Base-by-base conservation (phyloP, 306 rosid genomes). In the Quercus parvula region DNA sequence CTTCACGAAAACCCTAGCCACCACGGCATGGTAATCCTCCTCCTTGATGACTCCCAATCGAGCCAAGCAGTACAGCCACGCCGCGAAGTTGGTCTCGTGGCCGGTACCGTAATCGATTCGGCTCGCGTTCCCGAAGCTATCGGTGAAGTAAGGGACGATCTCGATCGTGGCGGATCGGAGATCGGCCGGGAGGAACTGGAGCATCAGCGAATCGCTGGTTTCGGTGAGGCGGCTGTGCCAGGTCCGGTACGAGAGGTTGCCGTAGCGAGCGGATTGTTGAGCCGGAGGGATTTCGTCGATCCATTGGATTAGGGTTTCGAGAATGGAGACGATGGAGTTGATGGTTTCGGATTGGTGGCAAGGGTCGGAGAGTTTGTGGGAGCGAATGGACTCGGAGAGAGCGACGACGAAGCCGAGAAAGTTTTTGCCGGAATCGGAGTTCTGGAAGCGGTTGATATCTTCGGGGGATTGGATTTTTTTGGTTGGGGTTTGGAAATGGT, bases 61-160 rank as follows among this genome's bases (percentile, higher is more conserved):
- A 25, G 98, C 84, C 28, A 93, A 56, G 77, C 98, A 90, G 81
- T 96, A 96, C 27, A 96, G 73, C 98, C 98, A 96, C 38, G 97
- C 97, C 2, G 90, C 92, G 46, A 96, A 96, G 82, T 96, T 93
- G 8, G 99, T 91, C 82, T 96, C 99, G 73, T 96, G 99, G 4
- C 99, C 99, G 0, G 99, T 96, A 2, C 99, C 99, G 15, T 89
- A 95, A 72, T 95, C 99, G 79, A 95, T 93, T 20, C 99, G 85
- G 85, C 92, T 90, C 5, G 96, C 8, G 57, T 95, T 95, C 4
- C 99, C 99, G 2, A 95, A 93, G 59, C 96, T 75, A 22, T 95
- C 99, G 1, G 88, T 33, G 79, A 95, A 91, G 73, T 95, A 95
- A 0, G 97, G 93, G 25, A 83, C 91, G 54, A 95, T 78, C 81